Evolutionary conservation across 345 rosid genomes (phyloP), one percentile per base, ranked within the genome.

Genomic region (Crucihimalaya himalaica): DNA sequence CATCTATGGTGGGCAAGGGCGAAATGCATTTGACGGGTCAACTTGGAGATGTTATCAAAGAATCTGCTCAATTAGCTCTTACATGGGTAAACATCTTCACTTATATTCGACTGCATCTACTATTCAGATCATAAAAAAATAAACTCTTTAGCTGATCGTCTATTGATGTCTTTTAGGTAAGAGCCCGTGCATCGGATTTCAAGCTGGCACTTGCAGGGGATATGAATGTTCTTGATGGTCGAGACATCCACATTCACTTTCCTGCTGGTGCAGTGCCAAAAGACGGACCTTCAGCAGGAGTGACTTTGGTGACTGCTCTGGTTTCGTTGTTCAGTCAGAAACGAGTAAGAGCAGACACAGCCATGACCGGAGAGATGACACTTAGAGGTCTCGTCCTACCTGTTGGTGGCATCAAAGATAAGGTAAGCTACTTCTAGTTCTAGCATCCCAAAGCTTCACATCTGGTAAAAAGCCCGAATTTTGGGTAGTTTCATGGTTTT

Each of bases 281-380:
- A 79, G 99, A 95, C 50, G 99, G 99, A n/a, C 99, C 99, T 21
- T 95, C 99, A 62, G 99, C 99, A 12, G 99, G 99, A 47, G 91
- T 95, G 80, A 95, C 99, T 70, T 83, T 95, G 48, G 99, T 95
- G 52, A 92, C 99, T 1, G 96, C 98, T 39, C 84, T 95, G 74
- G 97, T 95, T 79, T 95, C 99, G 14, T 74, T 95, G 46, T 88
- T 95, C 61, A 83, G 93, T 78, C 91, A 82, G 82, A 90, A 82
- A 86, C 86, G 88, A 72, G 91, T 86, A 28, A 86, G 99, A 84
- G 93, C 97, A 72, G 97, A 92, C 81, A 95, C 99, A 57, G 98
- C 99, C 77, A 95, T 95, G 99, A 95, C 99, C 0, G 99, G 99
- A 46, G 99, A 95, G 81, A 95, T 92, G 91, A 95, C 99, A 43